Base-by-base conservation (phyloP, 257 asterid species). In the Avicennia marina region DNA sequence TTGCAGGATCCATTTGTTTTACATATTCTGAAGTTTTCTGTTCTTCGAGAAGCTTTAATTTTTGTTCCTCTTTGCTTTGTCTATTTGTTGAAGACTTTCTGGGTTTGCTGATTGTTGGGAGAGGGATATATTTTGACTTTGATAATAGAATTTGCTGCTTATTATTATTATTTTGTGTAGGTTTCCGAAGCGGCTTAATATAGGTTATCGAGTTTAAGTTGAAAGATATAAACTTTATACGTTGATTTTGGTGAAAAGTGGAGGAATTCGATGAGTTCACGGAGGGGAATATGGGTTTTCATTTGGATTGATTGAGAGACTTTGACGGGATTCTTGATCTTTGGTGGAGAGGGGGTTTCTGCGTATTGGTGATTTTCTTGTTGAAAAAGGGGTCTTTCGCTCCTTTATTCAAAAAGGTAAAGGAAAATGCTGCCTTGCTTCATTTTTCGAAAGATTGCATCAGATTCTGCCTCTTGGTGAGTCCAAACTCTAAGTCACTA, bases 141-240 rank as follows among this genome's bases (percentile, higher is more conserved):
- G 34, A 54, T 65, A 25, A 20, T 41, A 31, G 63, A 27, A 51
- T 47, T 33, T 56, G 8, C 53, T 64, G 61, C 33, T 51, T 56
- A 36, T 62, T n/a, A n/a, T n/a, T n/a, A n/a, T n/a, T n/a, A n/a
- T 54, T 32, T 12, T 32, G 52, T 44, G 40, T 58, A 45, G 69
- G 61, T 65, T 60, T 73, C 59, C 26, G 22, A 50, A 67, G 67
- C 69, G 70, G 69, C 58, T 69, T 62, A 56, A 46, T 56, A 56
- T 56, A 62, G 48, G 56, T 20, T 60, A 66, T 40, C 58, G 69
- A 44, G 63, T 62, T 57, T 66, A 45, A 69, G 84, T 69, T 62
- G 40, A 73, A 70, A 75, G 76, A 55, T 60, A 63, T 40, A 60
- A 62, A 34, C 70, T 71, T 66, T 68, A 55, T 34, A 44, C 53